Percentiles rank a stretch among this genome's conserved stretches.
phyloP scores from a whole-genome alignment of 2,329 filamentous ascomycete genomes.

The Fusarium albosuccineum region DNA sequence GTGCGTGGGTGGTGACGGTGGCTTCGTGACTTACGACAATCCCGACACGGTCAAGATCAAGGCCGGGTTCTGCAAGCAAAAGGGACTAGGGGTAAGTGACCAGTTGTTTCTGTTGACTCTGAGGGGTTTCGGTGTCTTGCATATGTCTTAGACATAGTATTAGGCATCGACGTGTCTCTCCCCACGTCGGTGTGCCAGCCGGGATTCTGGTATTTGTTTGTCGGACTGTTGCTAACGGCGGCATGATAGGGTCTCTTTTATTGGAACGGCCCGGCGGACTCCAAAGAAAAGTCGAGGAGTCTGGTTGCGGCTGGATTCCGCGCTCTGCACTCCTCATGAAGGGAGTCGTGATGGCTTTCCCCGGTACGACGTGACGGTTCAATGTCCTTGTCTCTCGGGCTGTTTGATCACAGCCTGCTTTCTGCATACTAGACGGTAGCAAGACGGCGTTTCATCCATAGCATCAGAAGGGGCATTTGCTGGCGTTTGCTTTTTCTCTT shows the following conservation, averaged over 20 bases:
- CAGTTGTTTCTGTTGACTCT: constrained; percentile 18
- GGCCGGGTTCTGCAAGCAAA: constrained; percentile 78
- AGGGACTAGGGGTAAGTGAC: constrained; percentile 72
- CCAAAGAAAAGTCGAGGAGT: constrained; percentile 68
- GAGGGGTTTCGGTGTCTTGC: constrained; percentile 19
- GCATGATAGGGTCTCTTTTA: constrained; percentile 78
- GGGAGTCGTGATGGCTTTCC: constrained; percentile 17
- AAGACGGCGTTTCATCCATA: constrained; percentile 37
- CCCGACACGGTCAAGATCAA: constrained; percentile 81
- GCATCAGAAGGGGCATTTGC: constrained; percentile 35
- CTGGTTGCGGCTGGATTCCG: constrained; percentile 71
- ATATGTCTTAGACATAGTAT: constrained; percentile 25
- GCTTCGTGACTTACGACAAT: constrained; percentile 85
- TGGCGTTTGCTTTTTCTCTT: constrained; percentile 25
- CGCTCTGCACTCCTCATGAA: constrained; percentile 61
- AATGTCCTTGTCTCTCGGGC: constrained; percentile 16
- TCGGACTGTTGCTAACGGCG: constrained; percentile 35
- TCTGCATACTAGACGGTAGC: constrained; percentile 31
- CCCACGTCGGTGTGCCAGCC: constrained; percentile 17
- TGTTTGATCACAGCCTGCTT: constrained; percentile 28
- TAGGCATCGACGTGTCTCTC: constrained; percentile 18
- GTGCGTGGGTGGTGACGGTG: constrained; percentile 79
- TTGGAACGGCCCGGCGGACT: constrained; percentile 82
- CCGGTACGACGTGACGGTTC: constrained; percentile 24
- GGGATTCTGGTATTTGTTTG: constrained; percentile 1